Base-by-base conservation (phyloP, 345 rosid genomes). In the Cochlearia excelsa region DNA sequence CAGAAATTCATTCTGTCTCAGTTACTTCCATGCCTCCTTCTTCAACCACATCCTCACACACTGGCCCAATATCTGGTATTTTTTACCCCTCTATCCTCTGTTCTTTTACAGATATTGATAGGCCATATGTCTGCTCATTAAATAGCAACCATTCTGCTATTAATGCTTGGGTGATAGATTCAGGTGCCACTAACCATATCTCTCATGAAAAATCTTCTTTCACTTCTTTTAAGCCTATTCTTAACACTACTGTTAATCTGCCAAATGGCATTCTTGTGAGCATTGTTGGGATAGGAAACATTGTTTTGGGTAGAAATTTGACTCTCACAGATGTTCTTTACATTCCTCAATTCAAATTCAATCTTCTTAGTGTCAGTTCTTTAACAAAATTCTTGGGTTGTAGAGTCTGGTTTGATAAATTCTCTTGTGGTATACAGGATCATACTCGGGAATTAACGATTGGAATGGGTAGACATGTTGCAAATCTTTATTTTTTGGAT, bases 301-400 rank as follows among this genome's bases (percentile, higher is more conserved):
- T 60, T 0, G 0, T 0, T 0, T 1, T 48, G n/a, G 38, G 29
- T n/a, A 60, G 9, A 2, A 0, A 6, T 3, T 0, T 59, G 0
- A 1, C 4, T 0, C 26, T 59, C 0, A 0, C 8, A 2, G 23
- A 37, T 28, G 38, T 47, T 0, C 5, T 60, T 0, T 59, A 27
- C 2, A 60, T 60, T 0, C 46, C 38, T 0, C 29, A 60, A 0
- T 60, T 47, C 0, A 60, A 47, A 1, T 48, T 60, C 0, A 27
- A 38, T 0, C 46, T 38, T 2, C 1, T 46, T 0, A 35, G 54
- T 10, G 37, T 60, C 0, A 46, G 35, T 10, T 46, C 2, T 2
- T 0, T 59, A 0, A 47, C 65, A 0, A 46, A 26, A 0, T 1
- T 1, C 2, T 6, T 34, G 7, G 35, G 9, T 0, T 44, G 27